Conservation (phyloP, 1,284 basidiomycete species). For the Ganoderma sp. region DNA sequence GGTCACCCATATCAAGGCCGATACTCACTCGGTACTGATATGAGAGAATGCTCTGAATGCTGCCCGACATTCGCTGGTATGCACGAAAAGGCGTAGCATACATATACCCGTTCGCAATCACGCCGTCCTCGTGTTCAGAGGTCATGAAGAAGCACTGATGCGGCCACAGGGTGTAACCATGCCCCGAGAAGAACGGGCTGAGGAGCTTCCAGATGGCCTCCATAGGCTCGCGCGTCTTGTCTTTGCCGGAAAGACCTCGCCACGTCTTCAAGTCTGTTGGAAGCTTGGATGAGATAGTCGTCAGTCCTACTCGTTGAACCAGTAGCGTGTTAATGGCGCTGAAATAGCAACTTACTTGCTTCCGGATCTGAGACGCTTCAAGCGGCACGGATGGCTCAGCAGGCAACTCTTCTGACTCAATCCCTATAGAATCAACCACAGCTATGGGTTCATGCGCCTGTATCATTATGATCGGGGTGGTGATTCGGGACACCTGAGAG, state of each 20-base stretch:
- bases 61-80: background rate
- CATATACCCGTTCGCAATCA: background rate
- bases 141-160: background rate
- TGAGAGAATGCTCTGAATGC: background rate
- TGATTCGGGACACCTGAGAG: too few relatives aligned
- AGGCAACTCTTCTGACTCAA: background rate
- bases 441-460: background rate
- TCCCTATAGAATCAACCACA: background rate
- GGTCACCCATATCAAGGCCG: too few relatives aligned
- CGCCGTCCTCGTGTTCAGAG: background rate
- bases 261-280: background rate
- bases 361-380: background rate
- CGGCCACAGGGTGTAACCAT: background rate
- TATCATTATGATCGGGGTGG: background rate
- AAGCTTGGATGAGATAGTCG: background rate
- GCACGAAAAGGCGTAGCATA: background rate
- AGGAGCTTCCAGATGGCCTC: background rate
- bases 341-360: background rate
- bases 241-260: background rate
- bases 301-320: background rate
- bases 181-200: background rate
- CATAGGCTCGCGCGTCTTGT: background rate
- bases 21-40: background rate
- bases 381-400: background rate
- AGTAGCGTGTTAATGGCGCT: too few relatives aligned